Base-by-base conservation (phyloP, 2,329 filamentous ascomycete species). In the Aspergillus ibericus region DNA sequence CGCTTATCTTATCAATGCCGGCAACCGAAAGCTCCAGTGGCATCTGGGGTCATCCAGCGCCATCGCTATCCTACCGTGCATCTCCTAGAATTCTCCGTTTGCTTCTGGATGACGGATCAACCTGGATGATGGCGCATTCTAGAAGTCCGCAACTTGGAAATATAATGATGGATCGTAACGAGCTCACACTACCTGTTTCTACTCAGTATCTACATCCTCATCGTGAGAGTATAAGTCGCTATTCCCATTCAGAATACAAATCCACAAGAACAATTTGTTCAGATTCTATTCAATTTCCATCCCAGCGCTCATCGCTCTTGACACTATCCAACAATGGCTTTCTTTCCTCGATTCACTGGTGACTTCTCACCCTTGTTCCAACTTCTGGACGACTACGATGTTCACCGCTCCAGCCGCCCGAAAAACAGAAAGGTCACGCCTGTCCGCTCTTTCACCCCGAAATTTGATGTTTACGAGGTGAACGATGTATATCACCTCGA, bases 401-500 rank as follows among this genome's bases (percentile, higher is more conserved):
- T 65, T 67, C 70, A 74, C 67, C 70, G 70, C 42, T 58, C 70
- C 49, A 55, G 47, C 48, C 56, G 64, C 47, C 61, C 67, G 42
- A 62, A 53, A 52, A 54, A 29, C 38, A 65, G 51, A 34, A 53
- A 62, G 25, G 44, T 55, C 49, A 63, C 53, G 34, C 42, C 61
- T 36, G 64, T 67, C 60, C 72, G 53, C 40, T 66, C 70, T 13
- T 80, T 80, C 62, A 61, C 68, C 13, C 74, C 75, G 58, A 64
- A 71, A 58, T 80, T 81, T 55, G 79, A 81, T 60, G 77, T 81
- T 22, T 71, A 75, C 38, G 79, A 81, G 66, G 47, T 66, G 20
- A 68, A 72, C 3, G 67, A 77, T 12, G 69, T 64, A 50, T 81
- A 80, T 61, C 65, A 76, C 55, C 72, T 81, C 2, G 72, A 80